phyloP scores from a whole-genome alignment of 1,284 basidiomycete species.

The Ceratobasidium sp. region DNA sequence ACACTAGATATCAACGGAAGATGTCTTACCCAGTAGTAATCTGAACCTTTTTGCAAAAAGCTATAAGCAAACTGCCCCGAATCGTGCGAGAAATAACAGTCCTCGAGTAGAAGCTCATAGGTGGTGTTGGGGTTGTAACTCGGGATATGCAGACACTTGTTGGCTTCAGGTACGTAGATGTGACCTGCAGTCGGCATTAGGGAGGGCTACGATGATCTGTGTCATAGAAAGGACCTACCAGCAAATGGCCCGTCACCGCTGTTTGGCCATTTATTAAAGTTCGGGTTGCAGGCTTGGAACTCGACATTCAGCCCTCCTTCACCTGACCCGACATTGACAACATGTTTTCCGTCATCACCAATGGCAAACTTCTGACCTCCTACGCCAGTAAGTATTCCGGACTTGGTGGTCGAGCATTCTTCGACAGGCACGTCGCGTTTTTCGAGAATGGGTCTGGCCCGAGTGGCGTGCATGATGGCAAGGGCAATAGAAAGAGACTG shows the following conservation, averaged over 20 bases:
- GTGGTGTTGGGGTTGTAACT: background rate
- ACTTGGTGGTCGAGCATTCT: background rate
- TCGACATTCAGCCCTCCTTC: background rate
- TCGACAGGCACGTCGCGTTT: background rate
- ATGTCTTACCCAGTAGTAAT: background rate
- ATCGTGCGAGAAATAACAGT: background rate
- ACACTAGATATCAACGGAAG: background rate
- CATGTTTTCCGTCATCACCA: background rate
- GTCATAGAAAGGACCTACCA: background rate
- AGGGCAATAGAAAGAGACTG: background rate
- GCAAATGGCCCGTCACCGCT: background rate
- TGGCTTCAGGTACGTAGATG: background rate
- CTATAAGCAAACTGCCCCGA: background rate
- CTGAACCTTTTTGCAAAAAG: background rate
- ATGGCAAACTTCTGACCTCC: background rate
- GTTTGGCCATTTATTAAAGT: background rate
- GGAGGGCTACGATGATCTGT: background rate
- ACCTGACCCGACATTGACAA: background rate
- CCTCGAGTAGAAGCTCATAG: background rate
- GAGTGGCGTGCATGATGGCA: background rate
- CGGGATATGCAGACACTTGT: background rate
- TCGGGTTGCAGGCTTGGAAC: conserved; percentile 1
- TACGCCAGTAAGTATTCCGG: background rate
- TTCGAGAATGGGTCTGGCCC: background rate
- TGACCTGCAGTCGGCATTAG: background rate